Percentiles rank a stretch among this genome's conserved stretches.
These are phyloP conservation scores for Castanea crenata DNA, from an alignment of 306 rosid species.

Conservation along the genomic window DNA sequence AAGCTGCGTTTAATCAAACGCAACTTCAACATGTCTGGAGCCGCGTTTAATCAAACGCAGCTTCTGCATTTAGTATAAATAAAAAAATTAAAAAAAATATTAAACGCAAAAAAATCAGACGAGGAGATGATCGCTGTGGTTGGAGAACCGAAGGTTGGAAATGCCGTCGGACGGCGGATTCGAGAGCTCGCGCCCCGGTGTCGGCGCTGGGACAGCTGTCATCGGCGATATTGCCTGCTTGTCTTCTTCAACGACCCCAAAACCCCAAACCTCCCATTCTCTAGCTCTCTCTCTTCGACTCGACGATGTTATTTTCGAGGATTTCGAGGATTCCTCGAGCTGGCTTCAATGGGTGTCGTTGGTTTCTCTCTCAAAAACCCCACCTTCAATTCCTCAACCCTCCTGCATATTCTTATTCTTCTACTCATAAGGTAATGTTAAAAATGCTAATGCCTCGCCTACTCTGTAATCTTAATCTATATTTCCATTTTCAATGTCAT, in stretches of 20 bases:
- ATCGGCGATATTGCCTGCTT: constrained; percentile 9
- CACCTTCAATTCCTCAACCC: constrained; percentile 31
- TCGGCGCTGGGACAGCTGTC: constrained; percentile 52
- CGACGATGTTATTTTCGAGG: constrained; percentile 56
- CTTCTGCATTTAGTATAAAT: too few relatives aligned
- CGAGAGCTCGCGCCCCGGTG: constrained; percentile 72
- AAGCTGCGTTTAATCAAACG: too few relatives aligned
- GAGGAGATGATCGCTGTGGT: constrained; percentile 78
- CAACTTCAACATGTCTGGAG: too few relatives aligned
- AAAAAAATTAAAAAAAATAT: too few relatives aligned
- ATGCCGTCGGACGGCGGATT: constrained; percentile 89
- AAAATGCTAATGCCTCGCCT: not conserved
- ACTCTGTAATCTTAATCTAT: not conserved
- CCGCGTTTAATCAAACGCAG: too few relatives aligned
- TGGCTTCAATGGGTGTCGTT: constrained; percentile 40
- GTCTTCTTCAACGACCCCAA: not conserved
- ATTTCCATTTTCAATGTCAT: too few relatives aligned
- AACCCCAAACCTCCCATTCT: not conserved
- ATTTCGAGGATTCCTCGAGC: constrained; percentile 47
- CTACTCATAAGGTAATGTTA: constrained; percentile 42
- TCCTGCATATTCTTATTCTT: constrained; percentile 6
- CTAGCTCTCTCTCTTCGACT: not conserved
- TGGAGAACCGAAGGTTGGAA: constrained; percentile 89
- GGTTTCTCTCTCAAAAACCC: constrained; percentile 33
- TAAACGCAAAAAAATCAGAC: too few relatives aligned